These are phyloP conservation scores for Podospora comata DNA, from an alignment of 495 filamentous ascomycete species.

Conservation along the genomic window DNA sequence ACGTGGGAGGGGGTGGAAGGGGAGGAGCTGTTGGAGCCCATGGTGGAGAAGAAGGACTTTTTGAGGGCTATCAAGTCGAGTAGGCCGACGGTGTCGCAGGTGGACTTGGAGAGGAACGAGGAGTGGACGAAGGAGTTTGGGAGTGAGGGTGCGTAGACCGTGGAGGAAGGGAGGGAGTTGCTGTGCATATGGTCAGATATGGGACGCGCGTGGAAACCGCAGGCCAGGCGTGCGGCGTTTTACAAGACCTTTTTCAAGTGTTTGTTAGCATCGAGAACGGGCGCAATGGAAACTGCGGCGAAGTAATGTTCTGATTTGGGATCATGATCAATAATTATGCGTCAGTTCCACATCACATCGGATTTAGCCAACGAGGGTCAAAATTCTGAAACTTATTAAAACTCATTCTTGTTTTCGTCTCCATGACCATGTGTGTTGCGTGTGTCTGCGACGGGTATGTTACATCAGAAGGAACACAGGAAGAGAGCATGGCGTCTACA, in stretches of 20 bases:
- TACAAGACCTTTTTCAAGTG: neutral
- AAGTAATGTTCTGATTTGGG: too few relatives aligned
- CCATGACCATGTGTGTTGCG: constrained; percentile 19
- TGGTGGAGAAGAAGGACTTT: constrained; percentile 87
- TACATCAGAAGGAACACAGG: constrained; percentile 24
- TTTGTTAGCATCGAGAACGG: neutral
- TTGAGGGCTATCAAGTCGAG: constrained; percentile 84
- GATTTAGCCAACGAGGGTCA: neutral
- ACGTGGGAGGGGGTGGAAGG: constrained; percentile 83
- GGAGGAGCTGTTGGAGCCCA: constrained; percentile 79
- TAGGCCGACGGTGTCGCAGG: constrained; percentile 81
- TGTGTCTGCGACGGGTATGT: constrained; percentile 26
- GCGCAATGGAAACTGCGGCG: neutral
- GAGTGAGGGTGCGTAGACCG: constrained; percentile 67
- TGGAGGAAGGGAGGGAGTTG: neutral
- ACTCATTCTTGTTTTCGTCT: constrained; percentile 21
- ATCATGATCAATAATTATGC: too few relatives aligned
- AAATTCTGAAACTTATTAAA: neutral
- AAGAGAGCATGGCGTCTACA: constrained; percentile 11
- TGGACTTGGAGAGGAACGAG: constrained; percentile 76
- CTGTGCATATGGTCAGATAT: neutral
- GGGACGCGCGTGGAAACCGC: neutral
- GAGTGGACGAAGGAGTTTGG: constrained; percentile 98
- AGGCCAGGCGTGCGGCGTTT: neutral
- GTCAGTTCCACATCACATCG: neutral